Percentiles rank a stretch among this genome's conserved stretches.
These are phyloP conservation scores for Neurospora sp. DNA, from an alignment of 495 filamentous ascomycete species.

Conservation along the genomic window DNA sequence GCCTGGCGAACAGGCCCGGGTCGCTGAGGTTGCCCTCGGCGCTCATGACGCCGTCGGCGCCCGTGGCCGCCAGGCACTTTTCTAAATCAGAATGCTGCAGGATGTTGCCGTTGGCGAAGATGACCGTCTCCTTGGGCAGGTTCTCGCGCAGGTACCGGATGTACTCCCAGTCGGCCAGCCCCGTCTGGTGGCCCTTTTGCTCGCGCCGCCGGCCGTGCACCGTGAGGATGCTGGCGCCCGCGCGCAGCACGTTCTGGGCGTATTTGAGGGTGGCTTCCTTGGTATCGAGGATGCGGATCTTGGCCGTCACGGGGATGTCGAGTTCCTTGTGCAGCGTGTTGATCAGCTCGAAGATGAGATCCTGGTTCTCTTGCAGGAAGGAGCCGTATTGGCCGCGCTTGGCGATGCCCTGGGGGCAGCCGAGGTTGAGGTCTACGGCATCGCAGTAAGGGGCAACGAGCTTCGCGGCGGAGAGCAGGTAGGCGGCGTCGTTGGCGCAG, in stretches of 20 bases:
- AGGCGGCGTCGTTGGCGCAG: constrained; percentile 79
- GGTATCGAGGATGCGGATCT: constrained; percentile 84
- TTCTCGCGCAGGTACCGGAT: constrained; percentile 76
- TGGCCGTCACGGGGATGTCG: constrained; percentile 79
- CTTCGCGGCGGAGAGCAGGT: constrained; percentile 65
- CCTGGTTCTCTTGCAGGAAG: constrained; percentile 90
- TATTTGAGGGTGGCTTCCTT: constrained; percentile 82
- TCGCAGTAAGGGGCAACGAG: constrained; percentile 78
- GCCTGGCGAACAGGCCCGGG: constrained; percentile 70
- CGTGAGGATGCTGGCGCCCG: constrained; percentile 85
- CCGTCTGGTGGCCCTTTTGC: constrained; percentile 94
- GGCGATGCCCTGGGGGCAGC: constrained; percentile 97
- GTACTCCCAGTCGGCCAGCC: constrained; percentile 81
- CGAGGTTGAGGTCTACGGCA: constrained; percentile 91
- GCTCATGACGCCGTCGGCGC: constrained; percentile 89
- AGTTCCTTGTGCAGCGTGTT: constrained; percentile 63
- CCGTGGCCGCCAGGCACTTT: constrained; percentile 69
- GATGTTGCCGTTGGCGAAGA: constrained; percentile 96
- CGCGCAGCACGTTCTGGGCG: constrained; percentile 75
- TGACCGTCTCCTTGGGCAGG: constrained; percentile 75
- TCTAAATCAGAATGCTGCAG: constrained; percentile 74
- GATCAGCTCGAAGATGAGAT: constrained; percentile 69
- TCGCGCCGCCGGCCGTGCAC: constrained; percentile 84
- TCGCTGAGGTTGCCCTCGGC: constrained; percentile 91
- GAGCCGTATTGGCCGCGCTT: constrained; percentile 82